Evolutionary conservation across 2,329 filamentous ascomycete genomes (phyloP), one percentile per base, ranked within the genome.

Genomic region (Grosmannia clavigera): DNA sequence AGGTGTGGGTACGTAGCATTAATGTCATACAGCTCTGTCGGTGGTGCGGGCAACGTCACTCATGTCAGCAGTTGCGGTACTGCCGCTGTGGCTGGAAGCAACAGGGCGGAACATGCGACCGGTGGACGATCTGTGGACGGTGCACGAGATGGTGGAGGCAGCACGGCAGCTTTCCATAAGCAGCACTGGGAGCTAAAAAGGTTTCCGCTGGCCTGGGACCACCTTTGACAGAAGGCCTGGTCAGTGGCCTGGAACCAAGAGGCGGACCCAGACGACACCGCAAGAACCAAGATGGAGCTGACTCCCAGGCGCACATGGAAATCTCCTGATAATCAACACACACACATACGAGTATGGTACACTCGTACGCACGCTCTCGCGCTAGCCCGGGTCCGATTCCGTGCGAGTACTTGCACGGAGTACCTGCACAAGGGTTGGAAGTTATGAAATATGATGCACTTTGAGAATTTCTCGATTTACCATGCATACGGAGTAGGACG

Each of bases 41-140:
- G 33, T 35, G 33, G 33, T 35, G 33, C 33, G 33, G 33, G 9
- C 33, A 35, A 35, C 33, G 33, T 35, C 33, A 35, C 10, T 35
- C 33, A 7, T 31, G 33, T 35, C 33, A 35, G 33, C 33, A 35
- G 29, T 31, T 31, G 29, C 29, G 4, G 29, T 31, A 31, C 29
- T 31, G 29, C 29, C 7, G 29, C 29, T 31, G 29, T 31, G 29
- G 29, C 29, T 31, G 29, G 33, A 35, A 35, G 33, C 33, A 35
- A 35, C 33, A 35, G 33, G 33, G 33, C 33, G 33, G 33, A 35
- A 35, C 33, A 35, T 35, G 52, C 16, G 52, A 33, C 14, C 19
- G n/a, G n/a, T 61, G 31, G 59, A 61, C n/a, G 57, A 61, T 14
- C 56, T 61, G 40, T 50, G 54, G 58, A 59, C 4, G 62, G 62